These are phyloP conservation scores for Cardamine chenopodiifolia DNA, from an alignment of 345 rosid species.

Conservation along the genomic window DNA sequence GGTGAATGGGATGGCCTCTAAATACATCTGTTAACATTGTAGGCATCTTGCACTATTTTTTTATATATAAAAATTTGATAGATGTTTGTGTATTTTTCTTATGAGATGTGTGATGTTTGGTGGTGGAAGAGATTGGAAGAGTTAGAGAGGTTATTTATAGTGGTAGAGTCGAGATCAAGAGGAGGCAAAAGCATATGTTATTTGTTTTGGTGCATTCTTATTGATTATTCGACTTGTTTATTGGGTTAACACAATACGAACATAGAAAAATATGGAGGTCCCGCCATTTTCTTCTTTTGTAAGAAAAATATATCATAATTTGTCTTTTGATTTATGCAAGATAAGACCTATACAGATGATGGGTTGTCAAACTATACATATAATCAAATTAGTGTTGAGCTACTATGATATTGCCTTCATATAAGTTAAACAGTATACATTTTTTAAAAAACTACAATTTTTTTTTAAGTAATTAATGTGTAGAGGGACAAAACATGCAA, in stretches of 20 bases:
- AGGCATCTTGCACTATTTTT: conserved; percentile 32
- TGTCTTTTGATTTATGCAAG: conserved; percentile 26
- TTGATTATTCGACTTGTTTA: conserved; percentile 39
- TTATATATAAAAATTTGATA: neutral
- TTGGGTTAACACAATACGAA: conserved; percentile 40
- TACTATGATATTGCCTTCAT: neutral
- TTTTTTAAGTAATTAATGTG: neutral
- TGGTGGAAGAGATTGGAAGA: conserved; percentile 27
- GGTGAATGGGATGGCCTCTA: conserved; percentile 56
- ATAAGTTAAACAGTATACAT: conserved; percentile 1
- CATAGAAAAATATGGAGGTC: conserved; percentile 46
- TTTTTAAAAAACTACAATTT: neutral
- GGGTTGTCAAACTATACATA: conserved; percentile 27
- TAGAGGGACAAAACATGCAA: conserved; percentile 1
- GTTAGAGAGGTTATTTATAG: conserved; percentile 39
- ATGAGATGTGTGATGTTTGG: conserved; percentile 25
- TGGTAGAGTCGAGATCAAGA: conserved; percentile 32
- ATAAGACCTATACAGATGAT: conserved; percentile 28
- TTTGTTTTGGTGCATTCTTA: conserved; percentile 26
- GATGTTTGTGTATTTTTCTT: conserved; percentile 7
- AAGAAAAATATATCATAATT: neutral
- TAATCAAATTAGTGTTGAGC: neutral
- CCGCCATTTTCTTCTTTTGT: conserved; percentile 43
- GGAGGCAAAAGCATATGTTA: conserved; percentile 31
- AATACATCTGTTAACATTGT: conserved; percentile 56